A percentile compares a stretch with the other conserved stretches of the same genome.
These are phyloP conservation scores for Trichoderma gamsii DNA, from an alignment of 495 filamentous ascomycete species.

Conservation along the genomic window DNA sequence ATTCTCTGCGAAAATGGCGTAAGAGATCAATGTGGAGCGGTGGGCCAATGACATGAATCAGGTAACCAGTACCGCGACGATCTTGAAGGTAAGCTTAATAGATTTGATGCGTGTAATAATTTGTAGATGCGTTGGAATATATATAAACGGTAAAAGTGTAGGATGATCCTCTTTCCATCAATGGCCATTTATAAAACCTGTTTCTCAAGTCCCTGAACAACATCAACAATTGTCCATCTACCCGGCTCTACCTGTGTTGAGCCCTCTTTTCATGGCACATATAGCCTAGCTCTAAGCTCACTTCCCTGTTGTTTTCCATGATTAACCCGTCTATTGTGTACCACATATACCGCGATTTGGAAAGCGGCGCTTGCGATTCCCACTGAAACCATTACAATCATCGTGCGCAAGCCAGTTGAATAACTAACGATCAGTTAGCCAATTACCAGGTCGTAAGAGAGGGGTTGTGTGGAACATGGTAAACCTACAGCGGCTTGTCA, in stretches of 20 bases:
- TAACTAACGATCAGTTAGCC: constrained; percentile 17
- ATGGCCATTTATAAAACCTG: too few relatives aligned
- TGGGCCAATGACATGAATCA: not conserved
- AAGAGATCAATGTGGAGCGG: not conserved
- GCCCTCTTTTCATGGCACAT: constrained; percentile 18
- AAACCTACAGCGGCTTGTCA: constrained; percentile 22
- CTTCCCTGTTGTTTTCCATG: constrained; percentile 14
- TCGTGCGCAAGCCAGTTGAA: constrained; percentile 22
- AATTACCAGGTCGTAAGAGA: not conserved
- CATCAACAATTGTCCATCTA: not conserved
- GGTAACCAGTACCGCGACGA: too few relatives aligned
- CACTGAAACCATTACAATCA: constrained; percentile 24
- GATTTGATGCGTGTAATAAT: too few relatives aligned
- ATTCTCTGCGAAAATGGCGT: constrained; percentile 10
- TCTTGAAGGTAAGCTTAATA: too few relatives aligned
- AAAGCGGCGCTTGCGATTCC: constrained; percentile 23
- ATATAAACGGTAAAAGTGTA: too few relatives aligned
- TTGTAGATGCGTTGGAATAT: too few relatives aligned
- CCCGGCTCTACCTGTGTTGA: not conserved
- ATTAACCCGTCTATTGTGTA: constrained; percentile 20
- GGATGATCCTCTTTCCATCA: too few relatives aligned
- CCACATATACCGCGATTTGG: constrained; percentile 24
- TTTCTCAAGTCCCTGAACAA: not conserved
- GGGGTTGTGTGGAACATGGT: not conserved
- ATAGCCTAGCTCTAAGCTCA: constrained; percentile 19